phyloP scores from a whole-genome alignment of 2,329 filamentous ascomycete species.

The Apiospora malaysiana region DNA sequence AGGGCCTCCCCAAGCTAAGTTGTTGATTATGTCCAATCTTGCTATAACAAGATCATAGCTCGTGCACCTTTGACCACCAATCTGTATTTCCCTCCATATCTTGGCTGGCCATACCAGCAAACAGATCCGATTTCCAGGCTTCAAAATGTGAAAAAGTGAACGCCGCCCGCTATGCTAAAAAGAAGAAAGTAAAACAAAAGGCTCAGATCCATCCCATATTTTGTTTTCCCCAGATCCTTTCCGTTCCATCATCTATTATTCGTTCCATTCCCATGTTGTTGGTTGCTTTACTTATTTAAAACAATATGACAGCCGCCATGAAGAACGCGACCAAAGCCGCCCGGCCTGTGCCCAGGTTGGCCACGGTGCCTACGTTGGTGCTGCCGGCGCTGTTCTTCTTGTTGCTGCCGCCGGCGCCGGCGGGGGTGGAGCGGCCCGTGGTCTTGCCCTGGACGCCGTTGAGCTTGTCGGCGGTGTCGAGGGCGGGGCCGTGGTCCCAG shows the following conservation, averaged over 20 bases:
- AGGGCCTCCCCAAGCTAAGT: neutral
- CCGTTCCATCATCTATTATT: neutral
- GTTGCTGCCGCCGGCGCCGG: constrained; percentile 27
- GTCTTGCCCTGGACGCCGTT: constrained; percentile 58
- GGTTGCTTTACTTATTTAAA: neutral
- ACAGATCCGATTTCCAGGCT: neutral
- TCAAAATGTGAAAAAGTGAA: neutral
- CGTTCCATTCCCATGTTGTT: neutral
- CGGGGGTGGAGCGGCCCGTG: constrained; percentile 40
- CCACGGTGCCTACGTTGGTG: constrained; percentile 27
- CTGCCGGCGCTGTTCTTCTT: constrained; percentile 27
- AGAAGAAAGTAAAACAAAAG: neutral
- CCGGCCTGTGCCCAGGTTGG: constrained; percentile 34
- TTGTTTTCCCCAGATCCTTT: neutral
- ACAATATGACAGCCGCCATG: constrained; percentile 47
- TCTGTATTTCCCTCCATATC: neutral
- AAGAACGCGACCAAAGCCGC: constrained; percentile 52
- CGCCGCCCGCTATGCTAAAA: constrained; percentile 12
- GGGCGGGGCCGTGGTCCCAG: constrained; percentile 73
- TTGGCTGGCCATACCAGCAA: neutral
- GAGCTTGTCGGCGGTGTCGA: constrained; percentile 71
- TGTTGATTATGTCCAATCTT: neutral
- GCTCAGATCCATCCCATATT: neutral
- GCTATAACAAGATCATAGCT: neutral
- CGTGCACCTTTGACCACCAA: neutral